Conservation (phyloP, 345 rosid genomes). For the Gossypium herbaceum region DNA sequence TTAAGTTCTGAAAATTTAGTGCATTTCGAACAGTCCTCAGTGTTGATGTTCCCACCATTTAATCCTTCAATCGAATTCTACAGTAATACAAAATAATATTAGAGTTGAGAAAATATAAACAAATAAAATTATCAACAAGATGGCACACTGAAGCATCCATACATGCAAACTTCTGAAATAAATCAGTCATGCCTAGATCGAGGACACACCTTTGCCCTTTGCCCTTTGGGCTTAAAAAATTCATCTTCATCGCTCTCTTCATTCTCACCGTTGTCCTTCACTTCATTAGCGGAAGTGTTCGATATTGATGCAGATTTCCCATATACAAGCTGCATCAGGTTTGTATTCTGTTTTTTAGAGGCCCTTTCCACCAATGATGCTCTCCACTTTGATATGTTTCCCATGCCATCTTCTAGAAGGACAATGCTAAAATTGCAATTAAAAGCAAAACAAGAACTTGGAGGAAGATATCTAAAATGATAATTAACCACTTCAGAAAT, state of each 20-base stretch:
- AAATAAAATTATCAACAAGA: neutral
- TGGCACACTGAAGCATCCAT: no score
- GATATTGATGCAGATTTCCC: constrained; percentile 44
- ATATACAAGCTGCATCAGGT: constrained; percentile 82
- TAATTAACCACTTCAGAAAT: neutral
- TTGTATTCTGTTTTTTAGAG: constrained; percentile 39
- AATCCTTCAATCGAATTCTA: constrained; percentile 51
- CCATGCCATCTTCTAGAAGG: constrained; percentile 44
- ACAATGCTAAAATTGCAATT: constrained; percentile 12
- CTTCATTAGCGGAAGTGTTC: constrained; percentile 31
- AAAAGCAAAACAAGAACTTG: constrained; percentile 13
- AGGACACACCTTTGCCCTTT: constrained; percentile 57
- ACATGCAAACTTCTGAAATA: neutral
- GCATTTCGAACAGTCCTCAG: constrained; percentile 79
- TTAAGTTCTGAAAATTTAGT: constrained; percentile 38
- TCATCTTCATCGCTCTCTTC: constrained; percentile 66
- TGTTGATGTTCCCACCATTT: constrained; percentile 36
- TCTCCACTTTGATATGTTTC: constrained; percentile 84
- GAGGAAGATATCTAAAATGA: neutral
- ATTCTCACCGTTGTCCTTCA: constrained; percentile 42
- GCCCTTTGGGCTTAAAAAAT: constrained; percentile 83
- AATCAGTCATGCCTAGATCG: neutral
- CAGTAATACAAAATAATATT: constrained; percentile 19
- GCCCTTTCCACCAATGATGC: constrained; percentile 64
- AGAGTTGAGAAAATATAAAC: neutral